Conservation (phyloP, 805 yeast species). For the Hanseniaspora clermontiae region DNA sequence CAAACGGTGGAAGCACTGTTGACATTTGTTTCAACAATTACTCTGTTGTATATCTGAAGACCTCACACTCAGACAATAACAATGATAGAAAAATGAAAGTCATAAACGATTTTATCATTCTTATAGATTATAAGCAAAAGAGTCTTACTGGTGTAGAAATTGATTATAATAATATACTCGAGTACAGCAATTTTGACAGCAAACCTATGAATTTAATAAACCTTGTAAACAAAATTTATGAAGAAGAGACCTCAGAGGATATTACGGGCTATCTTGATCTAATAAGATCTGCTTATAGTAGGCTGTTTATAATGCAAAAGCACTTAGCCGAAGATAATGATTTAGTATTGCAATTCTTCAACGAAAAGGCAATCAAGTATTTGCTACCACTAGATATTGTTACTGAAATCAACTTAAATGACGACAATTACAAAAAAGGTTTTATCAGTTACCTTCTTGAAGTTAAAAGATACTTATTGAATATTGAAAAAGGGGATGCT, state of each 20-base stretch:
- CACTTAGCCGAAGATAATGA: not conserved
- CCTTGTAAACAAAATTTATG: slow-evolving; percentile 4
- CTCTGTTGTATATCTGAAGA: not conserved
- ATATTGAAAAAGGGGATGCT: slow-evolving; percentile 17
- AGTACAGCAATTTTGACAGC: not conserved
- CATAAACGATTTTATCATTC: not conserved
- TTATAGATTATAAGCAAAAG: not conserved
- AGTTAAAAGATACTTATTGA: slow-evolving; percentile 34
- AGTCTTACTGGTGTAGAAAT: not conserved
- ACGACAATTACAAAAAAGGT: slow-evolving; percentile 21
- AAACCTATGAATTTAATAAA: slow-evolving; percentile 9
- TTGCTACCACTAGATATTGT: slow-evolving; percentile 8
- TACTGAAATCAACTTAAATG: not conserved
- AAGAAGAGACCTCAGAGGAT: not conserved
- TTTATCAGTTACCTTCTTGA: slow-evolving; percentile 36
- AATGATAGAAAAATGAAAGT: not conserved
- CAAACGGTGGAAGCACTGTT: not conserved
- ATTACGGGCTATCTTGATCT: slow-evolving; percentile 2
- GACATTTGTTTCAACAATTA: slow-evolving; percentile 10
- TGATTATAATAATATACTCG: not conserved
- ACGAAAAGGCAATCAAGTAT: slow-evolving; percentile 7
- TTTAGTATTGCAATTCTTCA: not conserved
- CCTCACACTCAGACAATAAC: not conserved
- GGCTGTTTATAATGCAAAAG: not conserved
- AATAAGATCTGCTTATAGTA: slow-evolving; percentile 6